Conservation (phyloP, 2,329 filamentous ascomycete genomes). For the Talaromyces verruculosus region DNA sequence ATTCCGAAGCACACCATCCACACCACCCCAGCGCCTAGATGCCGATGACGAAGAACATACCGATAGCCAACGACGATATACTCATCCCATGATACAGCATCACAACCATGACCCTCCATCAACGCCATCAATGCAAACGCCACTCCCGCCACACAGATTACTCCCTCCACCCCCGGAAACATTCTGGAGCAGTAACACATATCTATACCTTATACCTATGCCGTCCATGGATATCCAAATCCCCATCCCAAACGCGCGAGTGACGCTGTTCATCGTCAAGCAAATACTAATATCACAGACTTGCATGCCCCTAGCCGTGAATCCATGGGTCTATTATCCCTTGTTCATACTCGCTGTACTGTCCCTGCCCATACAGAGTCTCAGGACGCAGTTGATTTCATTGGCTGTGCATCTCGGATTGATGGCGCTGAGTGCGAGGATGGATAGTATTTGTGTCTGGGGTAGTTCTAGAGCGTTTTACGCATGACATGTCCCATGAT, state of each 20-base stretch:
- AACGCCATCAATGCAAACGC: not conserved
- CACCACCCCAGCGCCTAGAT: constrained; percentile 26
- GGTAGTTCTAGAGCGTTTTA: constrained; percentile 10
- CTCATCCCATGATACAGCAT: constrained; percentile 33
- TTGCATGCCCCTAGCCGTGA: constrained; percentile 72
- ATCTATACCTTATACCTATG: constrained; percentile 1
- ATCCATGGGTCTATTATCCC: constrained; percentile 63
- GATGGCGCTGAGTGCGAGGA: constrained; percentile 43
- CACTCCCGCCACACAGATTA: constrained; percentile 13
- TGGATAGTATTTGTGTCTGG: constrained; percentile 37
- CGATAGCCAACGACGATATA: constrained; percentile 25
- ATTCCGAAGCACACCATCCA: constrained; percentile 29
- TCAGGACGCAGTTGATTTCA: constrained; percentile 43
- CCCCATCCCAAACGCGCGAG: constrained; percentile 50
- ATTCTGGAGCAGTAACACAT: constrained; percentile 22
- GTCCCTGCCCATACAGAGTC: constrained; percentile 51
- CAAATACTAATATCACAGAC: constrained; percentile 63
- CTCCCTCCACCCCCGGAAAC: constrained; percentile 13
- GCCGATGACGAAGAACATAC: constrained; percentile 22
- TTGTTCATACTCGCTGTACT: constrained; percentile 68
- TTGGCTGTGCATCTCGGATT: constrained; percentile 50
- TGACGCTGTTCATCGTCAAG: constrained; percentile 68
- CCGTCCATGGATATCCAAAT: constrained; percentile 27
- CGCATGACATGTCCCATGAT: not conserved
- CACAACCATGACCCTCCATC: constrained; percentile 18